Conservation (phyloP, 495 filamentous ascomycete species). For the Penicillium pancosmium region DNA sequence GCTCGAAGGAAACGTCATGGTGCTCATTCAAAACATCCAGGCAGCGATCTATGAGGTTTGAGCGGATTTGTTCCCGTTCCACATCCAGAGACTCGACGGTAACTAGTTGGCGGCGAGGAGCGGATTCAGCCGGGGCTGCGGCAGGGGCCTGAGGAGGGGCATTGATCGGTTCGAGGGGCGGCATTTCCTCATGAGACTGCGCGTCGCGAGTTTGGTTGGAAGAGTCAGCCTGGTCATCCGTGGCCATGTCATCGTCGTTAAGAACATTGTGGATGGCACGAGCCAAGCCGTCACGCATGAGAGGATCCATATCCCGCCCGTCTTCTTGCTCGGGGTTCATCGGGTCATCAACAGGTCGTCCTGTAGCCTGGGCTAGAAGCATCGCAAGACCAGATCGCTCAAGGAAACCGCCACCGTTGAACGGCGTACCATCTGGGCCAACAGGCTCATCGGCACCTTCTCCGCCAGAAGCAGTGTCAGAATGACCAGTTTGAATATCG, state of each 20-base stretch:
- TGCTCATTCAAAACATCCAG: conserved; percentile 89
- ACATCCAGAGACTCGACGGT: conserved; percentile 85
- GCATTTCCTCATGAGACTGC: conserved; percentile 15
- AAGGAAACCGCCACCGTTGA: conserved; percentile 28
- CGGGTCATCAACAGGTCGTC: conserved; percentile 28
- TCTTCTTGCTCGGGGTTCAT: conserved; percentile 23
- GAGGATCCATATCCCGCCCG: conserved; percentile 28
- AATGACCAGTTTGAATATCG: conserved; percentile 53
- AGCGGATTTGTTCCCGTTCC: conserved; percentile 70
- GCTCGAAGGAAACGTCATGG: conserved; percentile 85
- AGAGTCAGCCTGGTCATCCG: conserved; percentile 31
- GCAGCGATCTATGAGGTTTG: conserved; percentile 82
- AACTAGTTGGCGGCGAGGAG: conserved; percentile 40
- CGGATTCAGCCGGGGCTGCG: conserved; percentile 22
- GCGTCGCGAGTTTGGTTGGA: conserved; percentile 10
- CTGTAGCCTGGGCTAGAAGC: conserved; percentile 40
- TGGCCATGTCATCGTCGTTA: conserved; percentile 32
- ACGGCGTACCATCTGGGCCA: conserved; percentile 34
- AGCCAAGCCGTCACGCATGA: conserved; percentile 38
- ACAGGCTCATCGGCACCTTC: conserved; percentile 36
- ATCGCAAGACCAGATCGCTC: conserved; percentile 42
- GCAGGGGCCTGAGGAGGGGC: conserved; percentile 17
- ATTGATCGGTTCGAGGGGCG: conserved; percentile 13
- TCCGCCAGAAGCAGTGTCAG: conserved; percentile 30
- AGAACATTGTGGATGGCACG: conserved; percentile 41